Percentiles rank a stretch among this genome's conserved stretches.
These are phyloP conservation scores for Ogataea hybrid DNA, from an alignment of 1,139 yeast genomes.

Conservation along the genomic window DNA sequence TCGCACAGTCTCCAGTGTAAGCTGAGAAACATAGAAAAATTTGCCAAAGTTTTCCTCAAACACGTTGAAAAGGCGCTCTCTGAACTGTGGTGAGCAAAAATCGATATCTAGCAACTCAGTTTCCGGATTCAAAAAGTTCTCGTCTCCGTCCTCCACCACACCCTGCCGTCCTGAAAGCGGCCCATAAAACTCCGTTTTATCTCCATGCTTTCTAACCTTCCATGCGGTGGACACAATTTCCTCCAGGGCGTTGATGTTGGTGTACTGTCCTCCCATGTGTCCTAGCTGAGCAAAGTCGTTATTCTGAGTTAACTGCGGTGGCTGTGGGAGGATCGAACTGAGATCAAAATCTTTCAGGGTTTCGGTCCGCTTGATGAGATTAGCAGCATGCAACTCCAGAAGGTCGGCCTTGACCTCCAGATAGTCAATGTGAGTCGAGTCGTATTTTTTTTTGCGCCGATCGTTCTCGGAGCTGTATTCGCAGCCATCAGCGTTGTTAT, in stretches of 20 bases:
- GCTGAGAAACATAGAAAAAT: slow-evolving; percentile 21
- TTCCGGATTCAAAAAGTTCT: not conserved
- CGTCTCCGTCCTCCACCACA: slow-evolving; percentile 18
- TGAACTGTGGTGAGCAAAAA: slow-evolving; percentile 17
- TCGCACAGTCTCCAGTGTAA: slow-evolving; percentile 16
- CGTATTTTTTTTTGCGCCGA: slow-evolving; percentile 29
- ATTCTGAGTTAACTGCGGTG: slow-evolving; percentile 11
- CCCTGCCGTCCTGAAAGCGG: slow-evolving; percentile 32
- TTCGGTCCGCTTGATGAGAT: slow-evolving; percentile 17
- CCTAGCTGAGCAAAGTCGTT: slow-evolving; percentile 4
- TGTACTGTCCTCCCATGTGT: slow-evolving; percentile 4
- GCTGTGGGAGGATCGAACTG: slow-evolving; percentile 9
- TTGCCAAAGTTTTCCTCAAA: slow-evolving; percentile 27
- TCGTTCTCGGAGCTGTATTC: slow-evolving; percentile 20
- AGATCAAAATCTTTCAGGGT: slow-evolving; percentile 19
- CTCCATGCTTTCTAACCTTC: slow-evolving; percentile 26
- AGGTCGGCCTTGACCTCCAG: slow-evolving; percentile 24
- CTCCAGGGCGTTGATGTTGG: slow-evolving; percentile 27
- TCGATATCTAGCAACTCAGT: slow-evolving; percentile 9
- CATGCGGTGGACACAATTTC: slow-evolving; percentile 31
- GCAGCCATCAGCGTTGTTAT: slow-evolving; percentile 18
- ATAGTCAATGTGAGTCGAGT: slow-evolving; percentile 28
- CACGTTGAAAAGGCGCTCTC: slow-evolving; percentile 15
- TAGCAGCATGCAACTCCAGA: slow-evolving; percentile 24
- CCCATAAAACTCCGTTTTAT: slow-evolving; percentile 30